Conservation (phyloP, 495 filamentous ascomycete genomes). For the Sphaerosporella brunnea region DNA sequence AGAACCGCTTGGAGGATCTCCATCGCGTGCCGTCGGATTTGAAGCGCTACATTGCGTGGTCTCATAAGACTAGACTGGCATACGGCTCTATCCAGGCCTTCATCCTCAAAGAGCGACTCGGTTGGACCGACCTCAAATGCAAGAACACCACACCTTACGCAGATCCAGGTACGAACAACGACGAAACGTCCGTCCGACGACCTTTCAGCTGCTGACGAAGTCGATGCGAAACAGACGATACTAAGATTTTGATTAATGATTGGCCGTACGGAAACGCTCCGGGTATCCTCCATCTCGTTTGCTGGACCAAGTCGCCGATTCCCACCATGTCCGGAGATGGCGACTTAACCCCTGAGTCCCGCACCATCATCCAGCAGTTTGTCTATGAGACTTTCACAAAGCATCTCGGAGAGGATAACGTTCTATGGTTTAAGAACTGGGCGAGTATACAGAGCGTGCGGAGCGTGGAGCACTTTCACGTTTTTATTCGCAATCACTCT, state of each 20-base stretch:
- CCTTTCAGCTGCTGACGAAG: neutral
- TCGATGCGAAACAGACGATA: constrained; percentile 17
- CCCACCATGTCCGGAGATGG: constrained; percentile 35
- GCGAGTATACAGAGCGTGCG: constrained; percentile 71
- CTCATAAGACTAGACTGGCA: constrained; percentile 42
- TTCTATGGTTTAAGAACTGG: constrained; percentile 94
- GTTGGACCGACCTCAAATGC: constrained; percentile 38
- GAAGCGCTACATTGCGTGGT: constrained; percentile 68
- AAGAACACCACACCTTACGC: constrained; percentile 16
- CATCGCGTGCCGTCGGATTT: constrained; percentile 72
- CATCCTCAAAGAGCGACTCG: constrained; percentile 52
- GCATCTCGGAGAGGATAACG: constrained; percentile 40
- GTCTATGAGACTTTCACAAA: constrained; percentile 48
- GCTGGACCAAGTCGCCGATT: constrained; percentile 47
- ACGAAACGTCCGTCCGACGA: too few relatives aligned
- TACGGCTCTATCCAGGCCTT: constrained; percentile 68
- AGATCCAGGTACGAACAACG: constrained; percentile 13
- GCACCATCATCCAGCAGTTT: constrained; percentile 45
- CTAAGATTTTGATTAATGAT: constrained; percentile 61
- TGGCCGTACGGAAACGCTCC: constrained; percentile 71
- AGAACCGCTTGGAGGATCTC: constrained; percentile 56
- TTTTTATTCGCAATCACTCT: constrained; percentile 19
- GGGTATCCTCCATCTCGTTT: constrained; percentile 54
- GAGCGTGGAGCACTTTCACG: constrained; percentile 59
- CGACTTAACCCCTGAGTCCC: constrained; percentile 52